Evolutionary conservation across 768 basidiomycete genomes (phyloP).

Genomic region (Pseudohyphozyma bogoriensis): DNA sequence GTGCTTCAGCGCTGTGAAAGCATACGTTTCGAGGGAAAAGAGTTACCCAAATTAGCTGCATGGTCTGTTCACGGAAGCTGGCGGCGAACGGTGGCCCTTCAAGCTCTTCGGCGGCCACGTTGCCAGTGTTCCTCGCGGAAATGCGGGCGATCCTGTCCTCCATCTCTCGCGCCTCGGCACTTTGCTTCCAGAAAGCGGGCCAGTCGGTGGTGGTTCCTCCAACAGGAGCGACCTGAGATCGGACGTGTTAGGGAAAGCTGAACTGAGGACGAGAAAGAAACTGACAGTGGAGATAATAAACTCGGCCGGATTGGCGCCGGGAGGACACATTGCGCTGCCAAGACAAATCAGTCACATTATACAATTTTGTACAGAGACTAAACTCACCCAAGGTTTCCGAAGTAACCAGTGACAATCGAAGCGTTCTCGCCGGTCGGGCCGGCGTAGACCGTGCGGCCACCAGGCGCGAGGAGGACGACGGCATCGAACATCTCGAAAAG

Average conservation of each 20-base stretch:
- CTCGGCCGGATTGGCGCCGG: constrained; percentile 62
- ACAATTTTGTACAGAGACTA: too few species aligned
- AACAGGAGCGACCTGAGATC: constrained; percentile 12
- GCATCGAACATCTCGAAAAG: constrained; percentile 19
- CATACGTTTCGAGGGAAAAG: constrained; percentile 5
- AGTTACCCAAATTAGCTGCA: too few species aligned
- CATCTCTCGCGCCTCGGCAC: constrained; percentile 52
- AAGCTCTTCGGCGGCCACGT: neutral
- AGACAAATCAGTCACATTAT: too few species aligned
- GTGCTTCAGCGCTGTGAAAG: neutral
- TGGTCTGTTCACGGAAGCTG: constrained; percentile 3
- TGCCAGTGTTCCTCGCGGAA: constrained; percentile 37
- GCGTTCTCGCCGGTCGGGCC: constrained; percentile 6
- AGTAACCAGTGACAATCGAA: neutral
- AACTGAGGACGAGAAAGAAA: too few species aligned
- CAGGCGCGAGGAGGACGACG: constrained; percentile 14
- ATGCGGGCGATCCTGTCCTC: constrained; percentile 70
- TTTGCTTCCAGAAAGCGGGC: constrained; percentile 7
- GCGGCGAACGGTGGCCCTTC: constrained; percentile 19
- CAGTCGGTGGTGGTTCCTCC: constrained; percentile 13
- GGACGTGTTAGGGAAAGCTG: too few species aligned
- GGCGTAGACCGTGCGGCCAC: constrained; percentile 14
- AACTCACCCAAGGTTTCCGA: neutral
- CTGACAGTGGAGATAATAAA: constrained; percentile 51
- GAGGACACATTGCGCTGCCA: neutral